Conservation (phyloP, 176 grass and related monocot species). For the Carex scoparia region DNA sequence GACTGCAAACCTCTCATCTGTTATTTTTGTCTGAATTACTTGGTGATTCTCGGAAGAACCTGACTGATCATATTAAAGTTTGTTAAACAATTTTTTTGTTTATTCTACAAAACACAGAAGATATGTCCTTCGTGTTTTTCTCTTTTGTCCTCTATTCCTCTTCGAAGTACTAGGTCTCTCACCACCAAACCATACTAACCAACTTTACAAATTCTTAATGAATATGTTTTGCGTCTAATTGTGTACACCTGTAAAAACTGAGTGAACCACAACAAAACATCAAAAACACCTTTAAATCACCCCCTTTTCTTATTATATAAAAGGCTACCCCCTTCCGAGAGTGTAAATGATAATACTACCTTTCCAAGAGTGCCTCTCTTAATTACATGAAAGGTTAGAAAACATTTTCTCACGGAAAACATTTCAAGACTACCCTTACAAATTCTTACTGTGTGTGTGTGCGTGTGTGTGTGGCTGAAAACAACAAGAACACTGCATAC, state of each 20-base stretch:
- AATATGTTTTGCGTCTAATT: not conserved
- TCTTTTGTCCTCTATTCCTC: not conserved
- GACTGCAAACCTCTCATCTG: slow-evolving; percentile 32
- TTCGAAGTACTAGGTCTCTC: not conserved
- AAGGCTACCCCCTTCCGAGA: not conserved
- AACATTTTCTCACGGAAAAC: not conserved
- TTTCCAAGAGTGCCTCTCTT: not conserved
- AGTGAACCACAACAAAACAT: not conserved
- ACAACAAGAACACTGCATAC: not conserved
- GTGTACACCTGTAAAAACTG: not conserved
- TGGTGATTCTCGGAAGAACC: slow-evolving; percentile 51
- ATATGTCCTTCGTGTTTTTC: not conserved
- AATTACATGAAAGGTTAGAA: not conserved
- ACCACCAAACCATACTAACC: not conserved
- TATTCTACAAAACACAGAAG: not conserved
- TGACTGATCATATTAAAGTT: slow-evolving; percentile 61
- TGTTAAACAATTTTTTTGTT: not conserved
- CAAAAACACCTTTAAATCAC: not conserved
- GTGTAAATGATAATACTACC: not conserved
- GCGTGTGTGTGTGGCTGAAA: not conserved
- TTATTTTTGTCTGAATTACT: slow-evolving; percentile 24
- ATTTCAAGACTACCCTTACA: not conserved
- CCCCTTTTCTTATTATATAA: not conserved
- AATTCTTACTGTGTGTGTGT: not conserved
- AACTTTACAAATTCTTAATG: not conserved